Evolutionary conservation across 345 rosid species (phyloP).

Genomic region (Dipteronia sinensis): DNA sequence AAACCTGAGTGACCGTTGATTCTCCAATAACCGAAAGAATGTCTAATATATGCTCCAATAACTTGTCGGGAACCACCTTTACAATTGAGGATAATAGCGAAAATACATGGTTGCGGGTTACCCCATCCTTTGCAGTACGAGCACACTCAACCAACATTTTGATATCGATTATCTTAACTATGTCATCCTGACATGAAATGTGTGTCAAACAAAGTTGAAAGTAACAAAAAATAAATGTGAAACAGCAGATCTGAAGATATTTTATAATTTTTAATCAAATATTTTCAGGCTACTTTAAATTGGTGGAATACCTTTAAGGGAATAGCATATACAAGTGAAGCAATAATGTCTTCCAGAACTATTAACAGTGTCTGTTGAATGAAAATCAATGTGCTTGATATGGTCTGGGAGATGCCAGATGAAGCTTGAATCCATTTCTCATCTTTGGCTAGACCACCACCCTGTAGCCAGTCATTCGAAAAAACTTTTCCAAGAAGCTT

Average conservation of each 20-base stretch:
- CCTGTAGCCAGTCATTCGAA: slow-evolving; percentile 48
- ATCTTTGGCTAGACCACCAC: slow-evolving; percentile 30
- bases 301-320: slow-evolving; percentile 52
- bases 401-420: slow-evolving; percentile 39
- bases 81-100: slow-evolving; percentile 61
- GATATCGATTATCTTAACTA: slow-evolving; percentile 46
- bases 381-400: slow-evolving; percentile 37
- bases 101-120: slow-evolving; percentile 64
- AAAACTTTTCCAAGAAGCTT: slow-evolving; percentile 61
- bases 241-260: slow-evolving; percentile 8
- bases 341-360: slow-evolving; percentile 67
- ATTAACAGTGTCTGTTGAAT: slow-evolving; percentile 65
- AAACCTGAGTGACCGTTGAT: slow-evolving; percentile 82
- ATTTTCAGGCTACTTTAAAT: slow-evolving; percentile 18
- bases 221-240: slow-evolving; percentile 9
- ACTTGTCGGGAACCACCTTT: slow-evolving; percentile 59
- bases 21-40: slow-evolving; percentile 75
- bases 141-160: slow-evolving; percentile 70
- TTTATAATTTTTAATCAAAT: not conserved
- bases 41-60: slow-evolving; percentile 62
- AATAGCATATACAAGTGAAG: slow-evolving; percentile 36
- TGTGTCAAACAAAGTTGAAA: slow-evolving; percentile 10
- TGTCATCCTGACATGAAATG: slow-evolving; percentile 55
- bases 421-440: slow-evolving; percentile 43
- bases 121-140: slow-evolving; percentile 55